These are phyloP conservation scores for Russula virescens DNA, from an alignment of 768 basidiomycete species.

Conservation along the genomic window DNA sequence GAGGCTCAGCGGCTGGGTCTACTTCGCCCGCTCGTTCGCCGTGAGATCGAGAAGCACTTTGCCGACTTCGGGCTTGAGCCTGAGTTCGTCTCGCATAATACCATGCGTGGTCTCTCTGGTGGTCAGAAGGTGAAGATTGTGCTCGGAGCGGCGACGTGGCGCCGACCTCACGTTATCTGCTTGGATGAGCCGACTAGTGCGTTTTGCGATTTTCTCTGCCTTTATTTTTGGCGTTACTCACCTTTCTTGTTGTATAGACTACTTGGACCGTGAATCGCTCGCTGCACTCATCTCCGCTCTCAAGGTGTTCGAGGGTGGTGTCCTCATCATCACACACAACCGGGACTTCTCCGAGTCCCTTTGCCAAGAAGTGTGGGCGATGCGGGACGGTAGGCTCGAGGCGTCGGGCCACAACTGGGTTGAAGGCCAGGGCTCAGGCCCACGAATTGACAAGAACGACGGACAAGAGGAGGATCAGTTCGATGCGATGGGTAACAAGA, in stretches of 20 bases:
- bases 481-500: conserved; percentile 99
- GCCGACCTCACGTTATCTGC: conserved; percentile 95
- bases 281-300: conserved; percentile 98
- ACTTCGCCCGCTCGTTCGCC: conserved; percentile 92
- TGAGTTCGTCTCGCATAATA: conserved; percentile 99
- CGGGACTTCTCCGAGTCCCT: conserved; percentile 98
- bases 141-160: conserved; percentile 97
- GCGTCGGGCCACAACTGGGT: conserved; percentile 99
- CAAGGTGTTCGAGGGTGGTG: conserved; percentile 98
- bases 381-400: conserved; percentile 94
- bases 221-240: conserved; percentile 5
- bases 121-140: conserved; percentile 99
- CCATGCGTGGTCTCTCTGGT: conserved; percentile 97
- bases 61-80: conserved; percentile 98
- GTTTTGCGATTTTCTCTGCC: conserved; percentile 27
- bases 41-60: conserved; percentile 99
- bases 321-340: conserved; percentile 96
- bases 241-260: conserved; percentile 50
- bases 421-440: conserved; percentile 93
- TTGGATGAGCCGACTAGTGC: conserved; percentile 93
- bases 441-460: conserved; percentile 90
- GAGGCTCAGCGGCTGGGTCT: conserved; percentile 96
- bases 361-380: conserved; percentile 98
- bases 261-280: conserved; percentile 98
- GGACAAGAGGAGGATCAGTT: conserved; percentile 88